Percentiles rank a stretch among this genome's conserved stretches.
Evolutionary conservation across 2,329 filamentous ascomycete genomes (phyloP).

Genomic region (Moelleriella libera): DNA sequence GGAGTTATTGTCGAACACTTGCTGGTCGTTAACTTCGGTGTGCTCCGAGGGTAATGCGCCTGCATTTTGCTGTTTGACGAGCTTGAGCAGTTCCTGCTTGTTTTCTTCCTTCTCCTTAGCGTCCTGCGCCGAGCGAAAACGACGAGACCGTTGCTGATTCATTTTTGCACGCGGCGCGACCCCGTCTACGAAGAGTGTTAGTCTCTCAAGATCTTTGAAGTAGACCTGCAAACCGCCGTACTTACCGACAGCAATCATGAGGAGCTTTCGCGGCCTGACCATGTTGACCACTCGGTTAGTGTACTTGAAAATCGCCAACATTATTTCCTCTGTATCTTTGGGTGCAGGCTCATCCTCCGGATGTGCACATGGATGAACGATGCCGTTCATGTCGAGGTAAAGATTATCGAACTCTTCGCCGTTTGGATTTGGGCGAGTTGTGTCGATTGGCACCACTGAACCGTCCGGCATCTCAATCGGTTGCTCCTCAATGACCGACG

Average conservation of each 20-base stretch:
- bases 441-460: slow-evolving; percentile 70
- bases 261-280: slow-evolving; percentile 86
- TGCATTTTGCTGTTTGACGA: slow-evolving; percentile 67
- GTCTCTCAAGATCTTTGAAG: slow-evolving; percentile 1
- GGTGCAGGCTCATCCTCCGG: slow-evolving; percentile 87
- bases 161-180: slow-evolving; percentile 97
- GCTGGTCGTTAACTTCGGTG: slow-evolving; percentile 54
- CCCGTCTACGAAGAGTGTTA: slow-evolving; percentile 49
- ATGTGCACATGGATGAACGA: slow-evolving; percentile 96
- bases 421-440: slow-evolving; percentile 78
- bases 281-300: slow-evolving; percentile 98
- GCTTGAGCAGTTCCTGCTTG: slow-evolving; percentile 73
- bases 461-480: slow-evolving; percentile 71
- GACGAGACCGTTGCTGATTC: slow-evolving; percentile 95
- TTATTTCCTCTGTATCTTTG: slow-evolving; percentile 96
- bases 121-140: slow-evolving; percentile 88
- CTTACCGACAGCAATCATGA: slow-evolving; percentile 93
- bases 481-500: slow-evolving; percentile 74
- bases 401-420: slow-evolving; percentile 96
- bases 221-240: slow-evolving; percentile 5
- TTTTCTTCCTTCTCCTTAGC: slow-evolving; percentile 88
- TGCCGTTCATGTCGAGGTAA: slow-evolving; percentile 98
- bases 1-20: slow-evolving; percentile 77
- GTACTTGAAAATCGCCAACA: slow-evolving; percentile 95
- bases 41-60: slow-evolving; percentile 48